Base-by-base conservation (phyloP, 805 yeast species). In the Sugiyamaella lignohabitans region DNA sequence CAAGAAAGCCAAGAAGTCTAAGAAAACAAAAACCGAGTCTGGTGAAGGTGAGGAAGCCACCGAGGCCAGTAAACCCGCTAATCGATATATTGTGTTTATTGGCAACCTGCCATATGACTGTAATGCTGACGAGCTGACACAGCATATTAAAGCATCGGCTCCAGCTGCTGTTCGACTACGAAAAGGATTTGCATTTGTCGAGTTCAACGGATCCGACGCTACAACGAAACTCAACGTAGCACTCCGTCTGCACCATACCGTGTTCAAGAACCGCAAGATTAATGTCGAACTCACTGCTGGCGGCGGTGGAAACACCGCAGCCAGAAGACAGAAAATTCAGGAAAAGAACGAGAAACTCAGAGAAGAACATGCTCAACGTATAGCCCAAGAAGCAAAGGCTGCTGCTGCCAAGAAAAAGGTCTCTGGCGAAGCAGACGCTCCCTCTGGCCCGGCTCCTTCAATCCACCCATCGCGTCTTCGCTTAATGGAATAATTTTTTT, bases 231-330 rank as follows among this genome's bases (percentile, higher is more conserved):
- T 93, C 81, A 96, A 87, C 58, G 73, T 78, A 40, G 97, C 97
- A 0, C 71, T 93, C 56, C 72, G 83, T 53, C 76, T 85, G 72
- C 96, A 93, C 64, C 95, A 87, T 65, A 73, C 91, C 2, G 58
- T 70, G 6, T 62, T 91, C 53, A 74, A 78, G 48, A 73, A 75
- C 38, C 74, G 96, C 55, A 87, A 82, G 63, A 89, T 93, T 59
- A 93, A 93, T 60, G 97, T 93, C 30, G 98, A 93, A 64, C 73
- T 93, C 57, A 93, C 98, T 2, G 98, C 87, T 43, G 98, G 98
- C 47, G 98, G 98, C 37, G 98, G 98, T 41, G 97, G 97, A 47
- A 91, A 91, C 63, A 80, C 94, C 6, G 69, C 74, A 49, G 73
- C 69, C 46, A 59, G 74, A 11, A 47, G 57, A 40, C 74, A 76